Evolutionary conservation across 129 eudicot genomes (phyloP), one percentile per base, ranked within the genome.

Genomic region (Lactuca sativa): DNA sequence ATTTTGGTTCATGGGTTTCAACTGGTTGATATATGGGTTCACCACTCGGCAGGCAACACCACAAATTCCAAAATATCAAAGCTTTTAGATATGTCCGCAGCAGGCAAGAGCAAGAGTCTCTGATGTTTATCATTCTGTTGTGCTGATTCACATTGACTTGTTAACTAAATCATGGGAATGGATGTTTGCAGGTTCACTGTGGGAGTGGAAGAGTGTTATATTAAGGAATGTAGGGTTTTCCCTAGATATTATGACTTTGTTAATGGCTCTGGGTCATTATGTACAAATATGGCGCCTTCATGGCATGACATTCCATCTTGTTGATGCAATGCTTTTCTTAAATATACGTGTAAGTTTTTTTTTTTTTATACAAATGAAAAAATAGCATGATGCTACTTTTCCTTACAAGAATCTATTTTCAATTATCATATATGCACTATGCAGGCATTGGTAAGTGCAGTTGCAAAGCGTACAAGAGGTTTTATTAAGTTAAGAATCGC

Each of bases 251-350:
- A 86, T 92, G 98, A 86, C 96, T 14, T 76, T 89, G 77, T 67
- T 89, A 64, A 89, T 89, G 96, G 95, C 98, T 74, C 85, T 91
- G 48, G 95, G 92, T 76, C 98, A 92, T 83, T 92, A 92, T 73
- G 83, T 89, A 69, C 87, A 84, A 63, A 92, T 89, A 58, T 92
- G 98, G 98, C 91, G 90, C 91, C 98, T 92, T 62, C 98, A 89
- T 71, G 98, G 98, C 77, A 89, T 92, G 96, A 84, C 98, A 7
- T 92, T 92, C 65, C 98, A 92, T 80, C 96, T 92, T 59, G 80
- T 86, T 54, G 98, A 92, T 80, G 96, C 85, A 48, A 84, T 92
- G 71, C 98, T 92, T 68, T 86, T 89, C 80, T 75, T 92, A 43
- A 92, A 89, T 73, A 92, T 89, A 72, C 95, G 96, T 56, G 98